Percentiles rank a stretch among this genome's conserved stretches.
phyloP scores from a whole-genome alignment of 306 rosid species.

The Trifolium fragiferum region DNA sequence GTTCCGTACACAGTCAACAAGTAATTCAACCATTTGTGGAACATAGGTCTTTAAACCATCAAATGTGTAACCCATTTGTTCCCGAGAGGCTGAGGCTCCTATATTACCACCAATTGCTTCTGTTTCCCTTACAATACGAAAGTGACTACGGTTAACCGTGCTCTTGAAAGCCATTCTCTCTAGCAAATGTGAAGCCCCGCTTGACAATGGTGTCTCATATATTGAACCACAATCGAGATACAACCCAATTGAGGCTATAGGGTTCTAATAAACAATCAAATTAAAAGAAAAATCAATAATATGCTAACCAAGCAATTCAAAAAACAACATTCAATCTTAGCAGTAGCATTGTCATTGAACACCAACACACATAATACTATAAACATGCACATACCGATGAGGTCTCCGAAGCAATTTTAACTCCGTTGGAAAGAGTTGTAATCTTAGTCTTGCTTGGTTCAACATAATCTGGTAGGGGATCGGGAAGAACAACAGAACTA shows the following conservation, averaged over 20 bases:
- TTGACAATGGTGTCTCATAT: slow-evolving; percentile 74
- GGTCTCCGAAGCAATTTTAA: slow-evolving; percentile 82
- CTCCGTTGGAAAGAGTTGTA: slow-evolving; percentile 80
- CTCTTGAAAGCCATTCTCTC: slow-evolving; percentile 98
- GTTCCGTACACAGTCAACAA: slow-evolving; percentile 84
- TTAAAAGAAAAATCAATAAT: slow-evolving; percentile 28
- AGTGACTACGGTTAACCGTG: slow-evolving; percentile 90
- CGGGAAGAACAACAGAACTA: slow-evolving; percentile 65
- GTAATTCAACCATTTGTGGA: slow-evolving; percentile 95
- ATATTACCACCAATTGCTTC: slow-evolving; percentile 94
- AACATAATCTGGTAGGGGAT: slow-evolving; percentile 68
- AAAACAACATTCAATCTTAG: slow-evolving; percentile 11
- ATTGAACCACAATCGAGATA: slow-evolving; percentile 90
- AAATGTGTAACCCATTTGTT: slow-evolving; percentile 96
- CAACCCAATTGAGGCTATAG: slow-evolving; percentile 88
- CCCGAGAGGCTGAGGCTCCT: slow-evolving; percentile 90
- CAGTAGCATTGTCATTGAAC: slow-evolving; percentile 4
- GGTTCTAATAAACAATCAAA: slow-evolving; percentile 65
- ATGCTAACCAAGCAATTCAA: slow-evolving; percentile 14
- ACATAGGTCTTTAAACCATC: slow-evolving; percentile 90
- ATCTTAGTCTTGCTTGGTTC: slow-evolving; percentile 80
- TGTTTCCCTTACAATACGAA: slow-evolving; percentile 89
- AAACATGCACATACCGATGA: slow-evolving; percentile 57
- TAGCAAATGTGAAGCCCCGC: slow-evolving; percentile 90
- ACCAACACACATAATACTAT: not conserved